These are phyloP conservation scores for Adiantum capillusveneris DNA, from an alignment of 75 land plant genomes.

Conservation along the genomic window DNA sequence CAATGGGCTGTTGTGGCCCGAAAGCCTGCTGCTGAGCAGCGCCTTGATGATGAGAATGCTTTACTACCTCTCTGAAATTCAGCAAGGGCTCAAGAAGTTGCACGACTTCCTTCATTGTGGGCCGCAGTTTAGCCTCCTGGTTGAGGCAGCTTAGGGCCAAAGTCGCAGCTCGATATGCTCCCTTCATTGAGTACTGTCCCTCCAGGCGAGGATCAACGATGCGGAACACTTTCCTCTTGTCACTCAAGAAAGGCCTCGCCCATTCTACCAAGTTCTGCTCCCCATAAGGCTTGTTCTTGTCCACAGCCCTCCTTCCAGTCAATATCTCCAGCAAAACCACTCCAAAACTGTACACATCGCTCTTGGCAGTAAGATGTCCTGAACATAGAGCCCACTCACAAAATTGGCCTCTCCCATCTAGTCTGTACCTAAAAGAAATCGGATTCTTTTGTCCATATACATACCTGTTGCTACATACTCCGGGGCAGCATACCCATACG, in stretches of 20 bases:
- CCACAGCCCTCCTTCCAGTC: conserved; percentile 40
- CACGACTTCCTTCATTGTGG: conserved; percentile 56
- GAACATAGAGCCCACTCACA: not conserved
- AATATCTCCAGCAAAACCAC: conserved; percentile 60
- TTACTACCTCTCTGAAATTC: not conserved
- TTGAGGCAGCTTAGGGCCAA: conserved; percentile 44
- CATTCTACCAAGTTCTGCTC: conserved; percentile 43
- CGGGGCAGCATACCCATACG: conserved; percentile 60
- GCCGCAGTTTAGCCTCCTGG: conserved; percentile 34
- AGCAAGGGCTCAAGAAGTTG: conserved; percentile 33
- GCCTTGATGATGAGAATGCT: not conserved
- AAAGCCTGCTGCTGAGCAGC: no score
- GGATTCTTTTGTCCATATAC: no score
- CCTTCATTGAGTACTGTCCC: conserved; percentile 34
- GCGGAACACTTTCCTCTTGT: conserved; percentile 34
- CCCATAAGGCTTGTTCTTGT: conserved; percentile 21
- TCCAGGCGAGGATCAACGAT: conserved; percentile 42
- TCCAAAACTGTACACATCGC: conserved; percentile 67
- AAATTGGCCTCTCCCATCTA: not conserved
- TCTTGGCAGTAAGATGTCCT: conserved; percentile 42
- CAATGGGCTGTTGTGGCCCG: no score
- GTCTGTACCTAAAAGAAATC: conserved; percentile 2
- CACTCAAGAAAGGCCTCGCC: conserved; percentile 35
- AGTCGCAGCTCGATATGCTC: conserved; percentile 30
- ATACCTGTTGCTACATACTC: conserved; percentile 40